phyloP scores from a whole-genome alignment of 2,329 filamentous ascomycete genomes.

The Phyllosticta citribraziliensis region DNA sequence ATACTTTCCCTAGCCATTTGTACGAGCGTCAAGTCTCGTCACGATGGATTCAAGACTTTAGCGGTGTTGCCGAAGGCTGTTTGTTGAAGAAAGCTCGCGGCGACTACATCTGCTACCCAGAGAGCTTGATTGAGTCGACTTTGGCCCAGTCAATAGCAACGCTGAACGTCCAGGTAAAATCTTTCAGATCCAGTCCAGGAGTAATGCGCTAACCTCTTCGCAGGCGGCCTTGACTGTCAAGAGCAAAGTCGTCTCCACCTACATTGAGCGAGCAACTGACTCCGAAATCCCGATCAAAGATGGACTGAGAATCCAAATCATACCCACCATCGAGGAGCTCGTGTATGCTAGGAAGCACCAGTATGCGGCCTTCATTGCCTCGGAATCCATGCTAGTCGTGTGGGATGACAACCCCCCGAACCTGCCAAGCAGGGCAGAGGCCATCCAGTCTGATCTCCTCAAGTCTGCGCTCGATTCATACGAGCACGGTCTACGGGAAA shows the following conservation, averaged over 20 bases:
- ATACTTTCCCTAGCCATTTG: neutral
- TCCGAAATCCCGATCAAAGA: constrained; percentile 68
- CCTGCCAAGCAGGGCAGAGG: constrained; percentile 57
- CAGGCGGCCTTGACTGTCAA: constrained; percentile 7
- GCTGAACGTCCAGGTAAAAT: constrained; percentile 7
- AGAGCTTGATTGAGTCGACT: neutral
- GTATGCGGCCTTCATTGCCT: constrained; percentile 68
- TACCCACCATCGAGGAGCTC: constrained; percentile 62
- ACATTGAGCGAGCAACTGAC: constrained; percentile 1
- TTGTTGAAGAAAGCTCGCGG: constrained; percentile 7
- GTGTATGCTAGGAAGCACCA: constrained; percentile 65
- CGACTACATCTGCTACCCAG: constrained; percentile 6
- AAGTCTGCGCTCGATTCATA: constrained; percentile 62
- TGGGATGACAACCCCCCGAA: constrained; percentile 75
- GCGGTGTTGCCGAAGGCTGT: constrained; percentile 3
- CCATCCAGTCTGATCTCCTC: constrained; percentile 69
- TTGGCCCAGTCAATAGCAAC: constrained; percentile 6
- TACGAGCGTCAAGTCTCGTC: constrained; percentile 5
- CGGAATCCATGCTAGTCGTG: constrained; percentile 60
- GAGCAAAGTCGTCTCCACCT: constrained; percentile 7
- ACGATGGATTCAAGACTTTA: constrained; percentile 8
- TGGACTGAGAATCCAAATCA: constrained; percentile 65
- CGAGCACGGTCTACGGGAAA: constrained; percentile 42
- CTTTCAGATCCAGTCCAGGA: no score
- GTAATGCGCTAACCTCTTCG: neutral